phyloP scores from a whole-genome alignment of 805 yeast species.

The Saccharomycopsis synnaedendra region DNA sequence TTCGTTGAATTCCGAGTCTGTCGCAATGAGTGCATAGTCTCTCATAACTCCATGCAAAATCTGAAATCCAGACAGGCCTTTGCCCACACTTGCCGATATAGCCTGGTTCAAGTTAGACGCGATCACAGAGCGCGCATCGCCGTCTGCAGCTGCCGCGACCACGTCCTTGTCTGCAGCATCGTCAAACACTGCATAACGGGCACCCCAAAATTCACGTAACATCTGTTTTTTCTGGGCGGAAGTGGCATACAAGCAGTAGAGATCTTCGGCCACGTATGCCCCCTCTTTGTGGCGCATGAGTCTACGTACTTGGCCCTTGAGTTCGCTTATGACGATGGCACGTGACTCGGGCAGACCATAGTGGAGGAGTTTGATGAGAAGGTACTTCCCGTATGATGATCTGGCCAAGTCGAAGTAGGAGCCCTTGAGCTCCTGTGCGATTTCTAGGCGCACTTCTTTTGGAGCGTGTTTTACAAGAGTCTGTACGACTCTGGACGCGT shows the following conservation, averaged over 20 bases:
- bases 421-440: slow-evolving; percentile 49
- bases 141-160: slow-evolving; percentile 44
- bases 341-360: slow-evolving; percentile 83
- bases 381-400: slow-evolving; percentile 86
- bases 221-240: slow-evolving; percentile 80
- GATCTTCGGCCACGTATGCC: slow-evolving; percentile 93
- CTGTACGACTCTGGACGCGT: slow-evolving; percentile 92
- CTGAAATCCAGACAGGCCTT: slow-evolving; percentile 94
- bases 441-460: slow-evolving; percentile 63
- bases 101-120: slow-evolving; percentile 70
- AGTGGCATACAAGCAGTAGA: slow-evolving; percentile 74
- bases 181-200: slow-evolving; percentile 84
- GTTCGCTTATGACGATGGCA: slow-evolving; percentile 63
- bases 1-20: slow-evolving; percentile 60
- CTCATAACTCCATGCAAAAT: slow-evolving; percentile 93
- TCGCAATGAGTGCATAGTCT: slow-evolving; percentile 68
- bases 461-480: slow-evolving; percentile 80
- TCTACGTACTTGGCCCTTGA: slow-evolving; percentile 85
- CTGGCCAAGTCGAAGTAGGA: slow-evolving; percentile 70
- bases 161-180: slow-evolving; percentile 64
- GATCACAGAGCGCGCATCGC: slow-evolving; percentile 70
- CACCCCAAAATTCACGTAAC: slow-evolving; percentile 94
- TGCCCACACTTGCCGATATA: slow-evolving; percentile 81
- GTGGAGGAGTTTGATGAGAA: slow-evolving; percentile 78
- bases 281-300: slow-evolving; percentile 96